Percentiles rank a stretch among this genome's conserved stretches.
Conservation (phyloP, 148 eudicot species). For the Spergularia bocconei region DNA sequence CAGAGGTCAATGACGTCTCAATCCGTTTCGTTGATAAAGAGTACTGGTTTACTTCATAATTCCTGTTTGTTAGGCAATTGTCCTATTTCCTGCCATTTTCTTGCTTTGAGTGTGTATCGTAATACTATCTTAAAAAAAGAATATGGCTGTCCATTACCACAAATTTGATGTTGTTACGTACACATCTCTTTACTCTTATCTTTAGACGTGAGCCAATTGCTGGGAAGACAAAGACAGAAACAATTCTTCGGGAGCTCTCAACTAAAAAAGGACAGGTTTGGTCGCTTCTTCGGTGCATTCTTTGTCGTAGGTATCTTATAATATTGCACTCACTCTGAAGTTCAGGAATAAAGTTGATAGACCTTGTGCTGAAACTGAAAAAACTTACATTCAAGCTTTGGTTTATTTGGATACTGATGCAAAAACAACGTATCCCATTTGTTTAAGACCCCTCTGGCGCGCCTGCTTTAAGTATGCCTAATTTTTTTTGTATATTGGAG, state of each 20-base stretch:
- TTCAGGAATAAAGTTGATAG: not conserved
- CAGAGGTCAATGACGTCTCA: constrained; percentile 88
- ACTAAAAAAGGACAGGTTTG: constrained; percentile 96
- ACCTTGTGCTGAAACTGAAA: not conserved
- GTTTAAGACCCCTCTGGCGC: no score
- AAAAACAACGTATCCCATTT: no score
- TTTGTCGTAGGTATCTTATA: not conserved
- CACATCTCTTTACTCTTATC: constrained; percentile 20
- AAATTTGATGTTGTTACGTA: not conserved
- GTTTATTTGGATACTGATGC: no score
- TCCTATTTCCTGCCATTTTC: not conserved
- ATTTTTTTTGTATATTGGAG: no score
- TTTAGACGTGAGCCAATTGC: constrained; percentile 81
- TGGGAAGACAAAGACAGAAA: constrained; percentile 97
- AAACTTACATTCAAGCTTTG: not conserved
- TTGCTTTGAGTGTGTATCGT: not conserved
- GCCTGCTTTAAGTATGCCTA: no score
- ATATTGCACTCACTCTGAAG: not conserved
- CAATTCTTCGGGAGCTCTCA: constrained; percentile 91
- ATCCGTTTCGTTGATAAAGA: constrained; percentile 85
- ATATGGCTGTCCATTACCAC: not conserved
- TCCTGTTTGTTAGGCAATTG: constrained; percentile 2
- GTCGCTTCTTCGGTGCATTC: not conserved
- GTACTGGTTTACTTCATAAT: constrained; percentile 39
- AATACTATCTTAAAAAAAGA: not conserved